Evolutionary conservation across 2,329 filamentous ascomycete genomes (phyloP), one percentile per base, ranked within the genome.

Genomic region (Aspergillus ruber): DNA sequence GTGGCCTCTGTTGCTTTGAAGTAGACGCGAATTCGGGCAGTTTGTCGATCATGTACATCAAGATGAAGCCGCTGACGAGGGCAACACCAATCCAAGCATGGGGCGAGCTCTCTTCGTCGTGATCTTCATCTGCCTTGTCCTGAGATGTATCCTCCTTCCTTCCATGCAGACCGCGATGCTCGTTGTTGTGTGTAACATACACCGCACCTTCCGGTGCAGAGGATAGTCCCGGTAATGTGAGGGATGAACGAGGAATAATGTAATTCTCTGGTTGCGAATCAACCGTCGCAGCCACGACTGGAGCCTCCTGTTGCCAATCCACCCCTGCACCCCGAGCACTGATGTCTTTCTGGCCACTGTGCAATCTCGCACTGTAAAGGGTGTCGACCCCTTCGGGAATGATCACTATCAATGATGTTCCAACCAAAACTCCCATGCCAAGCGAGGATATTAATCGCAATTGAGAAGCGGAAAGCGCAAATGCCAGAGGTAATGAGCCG

Each of bases 321-420:
- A 65, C 44, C 32, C 59, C 53, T 40, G 56, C 44, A 5, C 60
- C 55, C 33, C 61, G 63, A 15, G 56, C 57, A 51, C 52, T 63
- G 42, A 65, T 58, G 49, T 56, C 62, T 48, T 66, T 70, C 49
- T 50, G 62, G 50, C 46, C 43, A 42, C 58, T 60, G 25, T 60
- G 49, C 15, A 62, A 53, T 44, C 61, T 69, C 33, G 80, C 76
- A 56, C 73, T 83, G 57, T 93, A 88, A 48, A 96, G 79, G 3
- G 93, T 91, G 65, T 96, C 90, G 50, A 97, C 85, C 33, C 93
- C 93, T 69, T 98, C 93, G 1, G 93, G 93, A 60, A 98, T 95
- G 63, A 98, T 97, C 27, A 98, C 90, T 55, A 97, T 91, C 55
- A 98, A 79, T 1, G 91, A 91, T 23, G 93, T 97, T 32, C 93